Conservation (phyloP, 1,284 basidiomycete genomes). For the Ceratobasidium papillatum region DNA sequence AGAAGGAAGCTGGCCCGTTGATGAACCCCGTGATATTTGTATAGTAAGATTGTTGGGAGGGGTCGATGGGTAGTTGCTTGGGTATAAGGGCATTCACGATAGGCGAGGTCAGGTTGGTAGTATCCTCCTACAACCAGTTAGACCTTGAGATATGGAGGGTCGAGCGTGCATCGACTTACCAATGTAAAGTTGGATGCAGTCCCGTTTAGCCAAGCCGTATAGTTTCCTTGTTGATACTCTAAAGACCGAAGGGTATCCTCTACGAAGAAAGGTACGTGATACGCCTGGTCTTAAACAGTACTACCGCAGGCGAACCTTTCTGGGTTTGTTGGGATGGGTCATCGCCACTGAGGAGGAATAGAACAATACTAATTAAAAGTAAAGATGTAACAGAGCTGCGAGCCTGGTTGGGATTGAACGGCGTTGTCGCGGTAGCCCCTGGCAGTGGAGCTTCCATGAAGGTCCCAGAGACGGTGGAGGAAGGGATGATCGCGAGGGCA, state of each 20-base stretch:
- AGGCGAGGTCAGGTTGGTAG: slow-evolving; percentile 57
- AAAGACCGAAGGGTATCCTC: slow-evolving; percentile 66
- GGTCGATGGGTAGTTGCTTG: slow-evolving; percentile 57
- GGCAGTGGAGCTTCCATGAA: slow-evolving; percentile 36
- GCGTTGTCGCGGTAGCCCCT: slow-evolving; percentile 26
- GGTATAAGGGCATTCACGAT: slow-evolving; percentile 63
- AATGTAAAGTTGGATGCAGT: slow-evolving; percentile 70
- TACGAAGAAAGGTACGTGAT: slow-evolving; percentile 52
- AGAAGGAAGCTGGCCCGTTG: slow-evolving; percentile 65
- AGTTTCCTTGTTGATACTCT: slow-evolving; percentile 69
- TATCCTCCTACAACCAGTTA: slow-evolving; percentile 45
- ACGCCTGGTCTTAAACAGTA: slow-evolving; percentile 62
- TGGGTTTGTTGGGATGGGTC: slow-evolving; percentile 44
- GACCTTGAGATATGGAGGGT: slow-evolving; percentile 9
- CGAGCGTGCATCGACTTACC: slow-evolving; percentile 56
- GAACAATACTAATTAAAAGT: slow-evolving; percentile 72
- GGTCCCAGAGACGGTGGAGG: neutral
- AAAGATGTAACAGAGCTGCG: slow-evolving; percentile 73
- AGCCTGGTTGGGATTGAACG: slow-evolving; percentile 35
- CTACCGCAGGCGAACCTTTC: slow-evolving; percentile 43
- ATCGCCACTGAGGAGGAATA: slow-evolving; percentile 68
- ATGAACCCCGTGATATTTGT: slow-evolving; percentile 79
- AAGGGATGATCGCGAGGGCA: neutral
- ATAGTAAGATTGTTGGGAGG: slow-evolving; percentile 66
- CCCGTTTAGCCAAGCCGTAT: slow-evolving; percentile 76